Evolutionary conservation across 2,329 filamentous ascomycete genomes (phyloP), one percentile per base, ranked within the genome.

Genomic region (Geoglossum cookeanum): DNA sequence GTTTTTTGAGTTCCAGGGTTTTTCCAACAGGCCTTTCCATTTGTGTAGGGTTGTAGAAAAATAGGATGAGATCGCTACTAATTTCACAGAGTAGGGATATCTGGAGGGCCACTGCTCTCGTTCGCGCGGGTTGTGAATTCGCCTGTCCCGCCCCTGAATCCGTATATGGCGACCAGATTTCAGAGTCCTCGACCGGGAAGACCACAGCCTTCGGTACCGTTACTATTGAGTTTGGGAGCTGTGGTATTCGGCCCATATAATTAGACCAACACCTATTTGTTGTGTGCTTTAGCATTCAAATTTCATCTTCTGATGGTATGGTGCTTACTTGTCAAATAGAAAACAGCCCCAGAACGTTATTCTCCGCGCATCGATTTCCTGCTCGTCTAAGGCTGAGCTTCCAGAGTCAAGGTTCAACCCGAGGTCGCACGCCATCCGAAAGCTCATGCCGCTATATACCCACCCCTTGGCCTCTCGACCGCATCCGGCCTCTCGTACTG

Each of bases 321-420:
- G 22, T 22, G 65, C 74, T 61, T 65, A 80, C 76, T 96, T 97
- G 73, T 98, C 92, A 68, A 97, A 94, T n/a, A 95, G 72, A 69
- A 92, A 97, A 68, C 90, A 96, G 5, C 92, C 92, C 92, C 92
- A 97, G 66, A 96, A 97, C 0, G 92, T 97, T 47, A 97, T 84
- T 56, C 87, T 78, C 44, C 92, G 78, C 2, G 89, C 90, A 70
- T 98, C 92, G 44, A 94, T 79, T 68, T 96, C 91, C 52, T 85
- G 78, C 58, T 95, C 87, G 60, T 82, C 81, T 62, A 91, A 76
- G 32, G 74, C 75, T 58, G 77, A 78, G n/a, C 72, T 64, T 44
- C 80, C 79, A 0, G 85, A 79, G 65, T 95, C 86, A 17, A 96
- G 79, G 65, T 96, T 94, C 56, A 98, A 75, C 0, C 92, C 92